Conservation (phyloP, 805 yeast species). For the Candida qinlingensis region DNA sequence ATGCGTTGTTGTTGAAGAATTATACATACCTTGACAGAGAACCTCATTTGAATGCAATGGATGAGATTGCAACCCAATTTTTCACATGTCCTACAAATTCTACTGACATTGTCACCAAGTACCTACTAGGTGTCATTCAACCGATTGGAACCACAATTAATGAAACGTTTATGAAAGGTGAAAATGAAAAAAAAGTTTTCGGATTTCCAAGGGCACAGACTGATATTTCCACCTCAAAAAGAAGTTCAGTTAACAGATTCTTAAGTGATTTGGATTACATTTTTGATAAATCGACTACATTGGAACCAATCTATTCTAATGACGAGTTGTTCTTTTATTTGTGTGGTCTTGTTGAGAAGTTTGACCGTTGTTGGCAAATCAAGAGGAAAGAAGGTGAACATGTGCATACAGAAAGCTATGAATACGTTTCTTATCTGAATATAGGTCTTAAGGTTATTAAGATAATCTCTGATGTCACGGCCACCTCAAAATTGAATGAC, state of each 20-base stretch:
- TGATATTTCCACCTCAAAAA: conserved; percentile 13
- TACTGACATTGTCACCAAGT: conserved; percentile 34
- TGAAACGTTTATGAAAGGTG: conserved; percentile 26
- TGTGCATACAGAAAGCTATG: conserved; percentile 51
- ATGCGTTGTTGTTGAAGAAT: conserved; percentile 43
- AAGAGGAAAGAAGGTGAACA: conserved; percentile 63
- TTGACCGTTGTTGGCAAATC: conserved; percentile 54
- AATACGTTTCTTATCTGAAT: conserved; percentile 45
- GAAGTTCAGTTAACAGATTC: conserved; percentile 10
- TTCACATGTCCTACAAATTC: conserved; percentile 88
- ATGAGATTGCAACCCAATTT: conserved; percentile 73
- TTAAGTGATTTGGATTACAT: conserved; percentile 15
- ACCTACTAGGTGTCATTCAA: conserved; percentile 36
- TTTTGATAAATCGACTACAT: conserved; percentile 26
- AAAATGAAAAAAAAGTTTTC: conserved; percentile 27
- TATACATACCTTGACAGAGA: conserved; percentile 72
- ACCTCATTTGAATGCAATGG: conserved; percentile 74
- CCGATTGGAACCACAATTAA: conserved; percentile 42
- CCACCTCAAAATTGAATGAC: conserved; percentile 1
- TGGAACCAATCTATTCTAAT: conserved; percentile 29
- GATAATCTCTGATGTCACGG: conserved; percentile 33
- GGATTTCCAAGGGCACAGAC: conserved; percentile 2
- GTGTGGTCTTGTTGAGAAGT: conserved; percentile 43
- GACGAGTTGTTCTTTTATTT: conserved; percentile 34
- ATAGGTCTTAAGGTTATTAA: conserved; percentile 40